A percentile compares a stretch with the other conserved stretches of the same genome.
These are phyloP conservation scores for Pseudotulostoma volvatum DNA, from an alignment of 495 filamentous ascomycete species.

Conservation along the genomic window DNA sequence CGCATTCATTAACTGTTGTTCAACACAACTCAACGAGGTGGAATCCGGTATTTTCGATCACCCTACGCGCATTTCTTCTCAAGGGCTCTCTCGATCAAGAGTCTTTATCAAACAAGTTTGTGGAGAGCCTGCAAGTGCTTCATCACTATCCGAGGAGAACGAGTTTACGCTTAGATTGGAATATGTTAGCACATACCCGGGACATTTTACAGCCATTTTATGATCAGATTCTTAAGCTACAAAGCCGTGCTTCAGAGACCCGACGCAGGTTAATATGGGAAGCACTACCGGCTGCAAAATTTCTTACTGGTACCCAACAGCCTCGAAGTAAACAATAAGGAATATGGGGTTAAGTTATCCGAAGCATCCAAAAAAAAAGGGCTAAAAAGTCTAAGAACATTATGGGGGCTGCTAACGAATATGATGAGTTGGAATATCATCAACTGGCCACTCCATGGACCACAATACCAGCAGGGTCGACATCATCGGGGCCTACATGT, in stretches of 20 bases:
- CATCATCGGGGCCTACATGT: too few species aligned
- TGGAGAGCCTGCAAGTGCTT: background rate
- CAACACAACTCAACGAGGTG: background rate
- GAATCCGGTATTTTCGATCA: background rate
- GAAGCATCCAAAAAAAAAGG: too few species aligned
- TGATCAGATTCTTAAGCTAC: background rate
- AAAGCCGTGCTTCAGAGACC: background rate
- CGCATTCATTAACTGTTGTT: background rate
- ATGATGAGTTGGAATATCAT: too few species aligned
- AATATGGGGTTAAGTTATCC: too few species aligned
- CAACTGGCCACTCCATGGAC: too few species aligned
- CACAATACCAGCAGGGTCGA: too few species aligned
- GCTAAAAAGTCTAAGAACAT: too few species aligned
- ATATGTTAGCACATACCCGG: background rate
- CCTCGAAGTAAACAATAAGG: too few species aligned
- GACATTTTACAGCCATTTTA: background rate
- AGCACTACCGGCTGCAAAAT: background rate
- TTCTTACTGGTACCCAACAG: too few species aligned
- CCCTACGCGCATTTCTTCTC: background rate
- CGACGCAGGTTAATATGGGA: background rate
- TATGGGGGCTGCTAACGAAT: too few species aligned
- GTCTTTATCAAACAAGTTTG: background rate
- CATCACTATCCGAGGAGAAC: background rate
- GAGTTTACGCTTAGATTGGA: background rate
- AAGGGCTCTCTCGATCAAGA: background rate